A percentile compares a stretch with the other conserved stretches of the same genome.
phyloP scores from a whole-genome alignment of 2,329 filamentous ascomycete genomes.

The Sporothrix pallida region DNA sequence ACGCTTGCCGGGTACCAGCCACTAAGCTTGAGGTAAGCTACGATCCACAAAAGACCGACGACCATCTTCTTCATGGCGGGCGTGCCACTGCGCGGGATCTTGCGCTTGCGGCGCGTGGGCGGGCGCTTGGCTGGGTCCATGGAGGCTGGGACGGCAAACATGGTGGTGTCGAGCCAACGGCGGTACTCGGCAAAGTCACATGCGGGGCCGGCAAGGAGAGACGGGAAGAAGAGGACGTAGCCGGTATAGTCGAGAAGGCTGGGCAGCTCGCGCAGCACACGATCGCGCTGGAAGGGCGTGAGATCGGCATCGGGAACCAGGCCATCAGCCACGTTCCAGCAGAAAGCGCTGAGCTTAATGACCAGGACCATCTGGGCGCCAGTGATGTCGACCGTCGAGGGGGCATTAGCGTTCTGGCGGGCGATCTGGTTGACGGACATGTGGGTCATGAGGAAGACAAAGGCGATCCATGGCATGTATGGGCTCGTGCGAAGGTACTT shows the following conservation, averaged over 20 bases:
- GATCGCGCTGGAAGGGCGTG: slow-evolving; percentile 84
- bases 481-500: slow-evolving; percentile 78
- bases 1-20: slow-evolving; percentile 60
- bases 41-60: slow-evolving; percentile 78
- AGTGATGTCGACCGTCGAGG: slow-evolving; percentile 80
- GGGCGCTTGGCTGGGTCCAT: slow-evolving; percentile 86
- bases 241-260: slow-evolving; percentile 79
- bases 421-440: slow-evolving; percentile 89
- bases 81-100: slow-evolving; percentile 87
- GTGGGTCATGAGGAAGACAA: slow-evolving; percentile 92
- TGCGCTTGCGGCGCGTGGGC: slow-evolving; percentile 84
- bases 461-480: slow-evolving; percentile 97
- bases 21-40: slow-evolving; percentile 72
- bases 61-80: slow-evolving; percentile 80
- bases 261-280: slow-evolving; percentile 77
- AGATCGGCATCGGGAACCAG: slow-evolving; percentile 77
- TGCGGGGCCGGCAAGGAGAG: slow-evolving; percentile 84
- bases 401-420: slow-evolving; percentile 73
- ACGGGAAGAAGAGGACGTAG: slow-evolving; percentile 95
- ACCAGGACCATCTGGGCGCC: slow-evolving; percentile 97
- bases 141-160: slow-evolving; percentile 85
- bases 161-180: slow-evolving; percentile 88
- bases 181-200: slow-evolving; percentile 95
- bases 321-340: slow-evolving; percentile 97
- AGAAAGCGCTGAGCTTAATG: slow-evolving; percentile 96